Percentiles rank a stretch among this genome's conserved stretches.
Conservation (phyloP, 176 grass and related monocot species). For the Bonia amplexicaulis region DNA sequence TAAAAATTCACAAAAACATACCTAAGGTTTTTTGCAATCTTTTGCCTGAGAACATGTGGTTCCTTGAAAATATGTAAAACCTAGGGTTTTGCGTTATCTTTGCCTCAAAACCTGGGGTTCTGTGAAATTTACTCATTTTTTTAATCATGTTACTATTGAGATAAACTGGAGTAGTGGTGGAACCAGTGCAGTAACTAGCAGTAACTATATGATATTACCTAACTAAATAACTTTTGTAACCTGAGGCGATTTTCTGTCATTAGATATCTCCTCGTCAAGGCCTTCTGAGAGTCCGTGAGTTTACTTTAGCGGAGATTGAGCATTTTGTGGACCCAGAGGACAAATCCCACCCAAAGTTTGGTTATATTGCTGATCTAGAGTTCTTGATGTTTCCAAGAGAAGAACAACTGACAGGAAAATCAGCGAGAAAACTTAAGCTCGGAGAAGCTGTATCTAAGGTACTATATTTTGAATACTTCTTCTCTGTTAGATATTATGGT, state of each 20-base stretch:
- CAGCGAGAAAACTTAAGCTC: constrained; percentile 42
- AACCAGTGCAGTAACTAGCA: background rate
- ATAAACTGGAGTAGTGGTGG: background rate
- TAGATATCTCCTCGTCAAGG: constrained; percentile 96
- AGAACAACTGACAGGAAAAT: constrained; percentile 56
- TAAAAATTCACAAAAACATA: background rate
- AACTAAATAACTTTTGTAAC: constrained; percentile 9
- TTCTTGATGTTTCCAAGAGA: constrained; percentile 93
- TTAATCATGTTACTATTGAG: background rate
- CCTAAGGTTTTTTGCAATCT: background rate
- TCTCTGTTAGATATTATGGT: background rate
- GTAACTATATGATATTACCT: background rate
- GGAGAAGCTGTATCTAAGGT: constrained; percentile 67
- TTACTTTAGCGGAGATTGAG: constrained; percentile 91
- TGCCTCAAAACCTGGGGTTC: background rate
- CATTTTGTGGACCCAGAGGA: constrained; percentile 97
- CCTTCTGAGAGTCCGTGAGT: constrained; percentile 88
- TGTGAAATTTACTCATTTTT: background rate
- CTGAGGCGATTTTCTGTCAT: constrained; percentile 22
- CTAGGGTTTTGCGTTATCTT: background rate
- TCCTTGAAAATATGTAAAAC: background rate
- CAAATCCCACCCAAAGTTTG: constrained; percentile 90
- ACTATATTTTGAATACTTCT: constrained; percentile 20
- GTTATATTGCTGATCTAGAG: constrained; percentile 67
- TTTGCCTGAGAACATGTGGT: background rate